These are phyloP conservation scores for Ambispora gerdemannii DNA, from an alignment of 192 early-diverging fungal genomes.

Conservation along the genomic window DNA sequence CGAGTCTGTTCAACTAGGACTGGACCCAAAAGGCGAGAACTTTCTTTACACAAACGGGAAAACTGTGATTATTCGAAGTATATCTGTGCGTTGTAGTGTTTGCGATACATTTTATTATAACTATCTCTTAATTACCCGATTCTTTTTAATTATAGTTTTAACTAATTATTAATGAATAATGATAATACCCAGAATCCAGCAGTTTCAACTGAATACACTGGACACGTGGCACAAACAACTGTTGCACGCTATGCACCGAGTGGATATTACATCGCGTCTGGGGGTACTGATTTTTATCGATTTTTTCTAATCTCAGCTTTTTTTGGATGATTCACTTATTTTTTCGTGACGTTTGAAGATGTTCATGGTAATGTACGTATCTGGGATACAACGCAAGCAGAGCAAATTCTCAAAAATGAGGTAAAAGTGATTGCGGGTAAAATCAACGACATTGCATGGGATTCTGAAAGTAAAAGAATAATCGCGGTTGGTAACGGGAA, in stretches of 20 bases:
- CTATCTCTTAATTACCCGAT: no score
- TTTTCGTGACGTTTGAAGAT: slow-evolving; percentile 46
- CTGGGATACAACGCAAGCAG: slow-evolving; percentile 83
- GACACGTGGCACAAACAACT: slow-evolving; percentile 71
- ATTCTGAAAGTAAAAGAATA: slow-evolving; percentile 92
- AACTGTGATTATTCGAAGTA: slow-evolving; percentile 78
- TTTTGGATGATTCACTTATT: neutral
- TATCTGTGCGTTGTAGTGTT: slow-evolving; percentile 57
- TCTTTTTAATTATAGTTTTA: neutral
- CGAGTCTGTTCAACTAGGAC: slow-evolving; percentile 73
- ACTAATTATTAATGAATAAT: neutral
- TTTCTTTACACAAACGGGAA: slow-evolving; percentile 91
- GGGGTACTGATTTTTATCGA: slow-evolving; percentile 54
- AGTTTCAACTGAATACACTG: slow-evolving; percentile 78
- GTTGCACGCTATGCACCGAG: slow-evolving; percentile 89
- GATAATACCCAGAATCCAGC: slow-evolving; percentile 59
- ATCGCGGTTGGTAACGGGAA: slow-evolving; percentile 95
- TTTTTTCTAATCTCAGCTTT: slow-evolving; percentile 11
- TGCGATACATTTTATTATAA: neutral
- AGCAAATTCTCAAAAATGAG: slow-evolving; percentile 85
- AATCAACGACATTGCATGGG: slow-evolving; percentile 91
- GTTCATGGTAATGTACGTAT: slow-evolving; percentile 87
- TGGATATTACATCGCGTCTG: slow-evolving; percentile 95
- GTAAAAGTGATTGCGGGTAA: slow-evolving; percentile 68
- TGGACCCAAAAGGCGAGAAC: slow-evolving; percentile 76